A percentile compares a stretch with the other conserved stretches of the same genome.
Evolutionary conservation across 2,329 filamentous ascomycete genomes (phyloP).

Genomic region (Lachnellula cervina): DNA sequence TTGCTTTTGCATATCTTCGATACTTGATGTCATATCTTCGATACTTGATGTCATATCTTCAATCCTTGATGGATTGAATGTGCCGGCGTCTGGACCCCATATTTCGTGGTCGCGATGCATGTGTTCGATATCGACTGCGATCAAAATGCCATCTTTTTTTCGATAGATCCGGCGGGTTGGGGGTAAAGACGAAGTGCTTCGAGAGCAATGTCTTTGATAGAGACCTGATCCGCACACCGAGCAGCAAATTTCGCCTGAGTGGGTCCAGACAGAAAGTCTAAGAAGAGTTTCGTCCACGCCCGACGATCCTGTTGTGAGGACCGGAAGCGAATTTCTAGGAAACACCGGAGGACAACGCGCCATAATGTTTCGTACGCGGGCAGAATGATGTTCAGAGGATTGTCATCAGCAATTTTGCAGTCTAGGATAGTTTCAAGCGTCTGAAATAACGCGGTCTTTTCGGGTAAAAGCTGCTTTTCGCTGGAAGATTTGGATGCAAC

Average conservation of each 20-base stretch:
- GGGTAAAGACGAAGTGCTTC: slow-evolving; percentile 19
- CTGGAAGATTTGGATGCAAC: slow-evolving; percentile 2
- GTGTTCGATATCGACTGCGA: slow-evolving; percentile 14
- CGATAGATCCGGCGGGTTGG: slow-evolving; percentile 15
- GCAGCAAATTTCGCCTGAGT: not conserved
- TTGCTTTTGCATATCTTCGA: not conserved
- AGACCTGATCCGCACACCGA: no score
- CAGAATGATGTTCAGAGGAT: slow-evolving; percentile 14
- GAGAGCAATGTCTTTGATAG: slow-evolving; percentile 7
- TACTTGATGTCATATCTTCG: no score
- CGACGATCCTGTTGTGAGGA: not conserved
- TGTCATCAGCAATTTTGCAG: not conserved
- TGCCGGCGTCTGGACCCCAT: slow-evolving; percentile 10
- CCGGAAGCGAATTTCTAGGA: slow-evolving; percentile 14
- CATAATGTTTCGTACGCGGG: slow-evolving; percentile 14
- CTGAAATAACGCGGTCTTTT: not conserved
- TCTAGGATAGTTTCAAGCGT: not conserved
- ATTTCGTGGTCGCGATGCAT: slow-evolving; percentile 9
- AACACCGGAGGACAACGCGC: slow-evolving; percentile 10
- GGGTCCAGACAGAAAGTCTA: not conserved
- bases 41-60: no score
- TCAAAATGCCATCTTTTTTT: not conserved
- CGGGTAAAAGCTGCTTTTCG: not conserved
- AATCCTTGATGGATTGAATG: slow-evolving; percentile 7
- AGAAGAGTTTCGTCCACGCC: not conserved